Base-by-base conservation (phyloP, 345 rosid species). In the Eucalyptus erythrocorys region DNA sequence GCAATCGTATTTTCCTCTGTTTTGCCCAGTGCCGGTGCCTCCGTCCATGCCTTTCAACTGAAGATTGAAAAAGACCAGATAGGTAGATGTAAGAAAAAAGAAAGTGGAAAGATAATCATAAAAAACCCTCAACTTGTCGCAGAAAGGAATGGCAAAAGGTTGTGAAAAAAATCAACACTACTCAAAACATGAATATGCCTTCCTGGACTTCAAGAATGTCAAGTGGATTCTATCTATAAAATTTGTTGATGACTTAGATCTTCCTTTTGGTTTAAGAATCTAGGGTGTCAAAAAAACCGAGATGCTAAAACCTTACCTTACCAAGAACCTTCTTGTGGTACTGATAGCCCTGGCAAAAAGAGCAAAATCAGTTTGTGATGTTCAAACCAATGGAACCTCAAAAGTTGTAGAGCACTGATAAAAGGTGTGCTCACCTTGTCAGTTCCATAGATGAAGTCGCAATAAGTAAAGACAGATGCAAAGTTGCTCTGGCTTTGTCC, bases 401-500 rank as follows among this genome's bases (percentile, higher is more conserved):
- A 68, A 48, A 85, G 86, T 87, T 84, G 79, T 51, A 37, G 87
- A 85, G 91, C 47, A 79, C 47, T n/a, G 43, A 86, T 30, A 59
- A 86, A 86, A 42, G 48, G 37, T 30, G 30, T 13, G 53, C 21
- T 88, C 87, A 98, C 99, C 97, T 97, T 98, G 92, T 96, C 97
- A 51, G 99, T 98, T 90, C 99, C 99, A 91, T 98, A 98, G 34
- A 98, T 89, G 91, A 87, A 95, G 93, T 98, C 99, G 90, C 99
- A 98, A 87, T 98, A 98, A 61, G 99, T 97, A 92, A 98, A 98
- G 47, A 98, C 96, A 22, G 99, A 98, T 85, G 99, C 98, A 87
- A 98, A 98, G 92, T 98, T 98, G 92, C 99, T 97, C 81, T 97
- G 99, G 95, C 99, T 97, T 91, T 98, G 98, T 90, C 95, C 99